These are phyloP conservation scores for Lachnellula hyalina DNA, from an alignment of 2,329 filamentous ascomycete species.

Conservation along the genomic window DNA sequence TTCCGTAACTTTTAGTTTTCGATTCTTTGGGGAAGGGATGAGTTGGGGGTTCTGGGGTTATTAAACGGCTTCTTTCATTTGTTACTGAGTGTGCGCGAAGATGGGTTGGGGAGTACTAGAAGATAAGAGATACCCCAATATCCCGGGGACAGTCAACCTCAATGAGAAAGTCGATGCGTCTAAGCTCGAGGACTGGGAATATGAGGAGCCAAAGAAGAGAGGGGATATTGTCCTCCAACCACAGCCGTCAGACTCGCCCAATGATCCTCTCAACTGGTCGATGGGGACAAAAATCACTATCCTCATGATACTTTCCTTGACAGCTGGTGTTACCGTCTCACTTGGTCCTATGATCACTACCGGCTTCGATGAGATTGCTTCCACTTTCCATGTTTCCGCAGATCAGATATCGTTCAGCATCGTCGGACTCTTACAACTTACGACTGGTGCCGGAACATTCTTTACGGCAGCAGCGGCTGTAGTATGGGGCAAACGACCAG, in stretches of 20 bases:
- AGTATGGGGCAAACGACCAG: slow-evolving; percentile 29
- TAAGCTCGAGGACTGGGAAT: slow-evolving; percentile 20
- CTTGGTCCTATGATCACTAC: slow-evolving; percentile 39
- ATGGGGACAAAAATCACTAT: slow-evolving; percentile 24
- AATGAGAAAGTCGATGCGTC: slow-evolving; percentile 17
- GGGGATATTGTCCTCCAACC: slow-evolving; percentile 39
- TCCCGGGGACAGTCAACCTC: slow-evolving; percentile 26
- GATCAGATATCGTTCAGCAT: slow-evolving; percentile 33
- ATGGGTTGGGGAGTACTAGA: slow-evolving; percentile 28
- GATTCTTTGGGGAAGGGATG: slow-evolving; percentile 10
- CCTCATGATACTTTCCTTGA: background rate
- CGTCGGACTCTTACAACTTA: slow-evolving; percentile 34
- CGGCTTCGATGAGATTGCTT: slow-evolving; percentile 32
- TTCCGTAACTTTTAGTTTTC: slow-evolving; percentile 6
- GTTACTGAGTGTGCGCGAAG: slow-evolving; percentile 18
- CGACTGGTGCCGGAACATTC: slow-evolving; percentile 37
- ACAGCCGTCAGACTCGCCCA: slow-evolving; percentile 46
- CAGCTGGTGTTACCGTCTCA: too few relatives aligned
- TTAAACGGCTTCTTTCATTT: slow-evolving; percentile 5
- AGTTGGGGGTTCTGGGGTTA: slow-evolving; percentile 5
- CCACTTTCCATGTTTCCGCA: slow-evolving; percentile 34
- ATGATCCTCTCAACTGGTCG: slow-evolving; percentile 47
- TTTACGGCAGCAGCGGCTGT: slow-evolving; percentile 37
- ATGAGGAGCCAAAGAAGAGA: slow-evolving; percentile 33
- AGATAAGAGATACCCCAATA: slow-evolving; percentile 25